Evolutionary conservation across 2,329 filamentous ascomycete species (phyloP).

Genomic region (Massarina eburnea): DNA sequence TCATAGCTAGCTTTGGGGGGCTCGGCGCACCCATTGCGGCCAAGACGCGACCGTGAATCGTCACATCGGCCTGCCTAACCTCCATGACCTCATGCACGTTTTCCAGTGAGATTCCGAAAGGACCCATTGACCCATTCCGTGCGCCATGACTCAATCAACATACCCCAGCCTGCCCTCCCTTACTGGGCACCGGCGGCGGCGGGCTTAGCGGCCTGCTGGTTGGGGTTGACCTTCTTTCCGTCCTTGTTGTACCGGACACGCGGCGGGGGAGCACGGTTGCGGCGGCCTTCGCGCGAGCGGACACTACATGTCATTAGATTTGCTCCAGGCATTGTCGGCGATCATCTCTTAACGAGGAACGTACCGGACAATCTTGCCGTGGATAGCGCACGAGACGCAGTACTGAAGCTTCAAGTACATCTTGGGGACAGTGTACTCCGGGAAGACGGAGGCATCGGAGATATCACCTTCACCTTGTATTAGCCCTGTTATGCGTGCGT

Average conservation of each 20-base stretch:
- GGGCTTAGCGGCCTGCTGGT: slow-evolving; percentile 73
- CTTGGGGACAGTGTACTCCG: slow-evolving; percentile 99
- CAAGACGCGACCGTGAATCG: slow-evolving; percentile 36
- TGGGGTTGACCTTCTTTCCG: slow-evolving; percentile 98
- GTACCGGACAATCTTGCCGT: slow-evolving; percentile 99
- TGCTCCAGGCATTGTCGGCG: slow-evolving; percentile 1
- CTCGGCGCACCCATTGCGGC: slow-evolving; percentile 27
- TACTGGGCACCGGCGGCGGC: slow-evolving; percentile 29
- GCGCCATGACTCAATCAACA: slow-evolving; percentile 36
- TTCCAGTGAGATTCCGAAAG: slow-evolving; percentile 38
- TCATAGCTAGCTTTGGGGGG: slow-evolving; percentile 36
- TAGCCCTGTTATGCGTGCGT: slow-evolving; percentile 18
- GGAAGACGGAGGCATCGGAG: slow-evolving; percentile 98
- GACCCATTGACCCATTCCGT: slow-evolving; percentile 38
- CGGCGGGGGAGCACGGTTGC: slow-evolving; percentile 97
- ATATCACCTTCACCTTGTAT: slow-evolving; percentile 79
- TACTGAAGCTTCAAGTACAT: slow-evolving; percentile 99
- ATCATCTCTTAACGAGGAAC: slow-evolving; percentile 49
- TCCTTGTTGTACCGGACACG: slow-evolving; percentile 99
- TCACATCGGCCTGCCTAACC: slow-evolving; percentile 33
- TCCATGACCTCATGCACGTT: slow-evolving; percentile 39
- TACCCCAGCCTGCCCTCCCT: slow-evolving; percentile 13
- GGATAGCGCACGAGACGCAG: slow-evolving; percentile 99
- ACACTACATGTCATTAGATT: slow-evolving; percentile 63
- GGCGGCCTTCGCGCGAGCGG: slow-evolving; percentile 92